phyloP scores from a whole-genome alignment of 1,284 basidiomycete species.

The Ustilago cynodontis region DNA sequence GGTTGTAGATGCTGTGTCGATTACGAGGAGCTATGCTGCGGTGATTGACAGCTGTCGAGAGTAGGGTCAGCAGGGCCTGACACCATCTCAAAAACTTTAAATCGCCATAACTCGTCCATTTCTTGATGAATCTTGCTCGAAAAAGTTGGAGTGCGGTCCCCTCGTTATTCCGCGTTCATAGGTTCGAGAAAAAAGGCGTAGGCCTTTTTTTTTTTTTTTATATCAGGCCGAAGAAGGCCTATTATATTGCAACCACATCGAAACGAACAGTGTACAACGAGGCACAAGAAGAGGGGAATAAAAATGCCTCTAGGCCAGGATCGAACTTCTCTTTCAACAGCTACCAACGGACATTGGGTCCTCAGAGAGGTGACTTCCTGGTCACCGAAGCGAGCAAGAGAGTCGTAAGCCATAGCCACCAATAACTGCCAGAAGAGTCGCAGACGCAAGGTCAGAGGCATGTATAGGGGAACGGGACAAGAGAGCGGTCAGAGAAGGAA shows the following conservation, averaged over 20 bases:
- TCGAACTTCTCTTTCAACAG: neutral
- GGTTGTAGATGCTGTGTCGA: too few species aligned
- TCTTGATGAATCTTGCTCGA: neutral
- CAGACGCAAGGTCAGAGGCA: too few species aligned
- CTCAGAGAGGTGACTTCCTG: too few species aligned
- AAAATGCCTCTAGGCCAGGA: neutral
- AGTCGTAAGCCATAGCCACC: too few species aligned
- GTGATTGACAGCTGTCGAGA: too few species aligned
- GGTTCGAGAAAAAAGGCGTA: neutral
- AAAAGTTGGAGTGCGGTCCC: neutral
- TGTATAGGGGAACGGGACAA: too few species aligned
- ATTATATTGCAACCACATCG: neutral
- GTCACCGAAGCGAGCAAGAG: too few species aligned
- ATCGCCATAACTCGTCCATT: neutral
- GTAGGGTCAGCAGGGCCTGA: too few species aligned
- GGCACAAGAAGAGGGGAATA: neutral
- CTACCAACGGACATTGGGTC: too few species aligned
- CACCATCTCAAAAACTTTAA: slow-evolving; percentile 16
- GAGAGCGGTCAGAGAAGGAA: too few species aligned
- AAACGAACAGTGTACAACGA: neutral
- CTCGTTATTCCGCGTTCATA: slow-evolving; percentile 7
- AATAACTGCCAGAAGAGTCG: too few species aligned
- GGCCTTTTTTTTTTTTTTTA: slow-evolving; percentile 9
- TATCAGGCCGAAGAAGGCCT: slow-evolving; percentile 15
- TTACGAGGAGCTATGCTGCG: too few species aligned